phyloP scores from a whole-genome alignment of 345 rosid genomes.

The Excoecaria cochinchinensis region DNA sequence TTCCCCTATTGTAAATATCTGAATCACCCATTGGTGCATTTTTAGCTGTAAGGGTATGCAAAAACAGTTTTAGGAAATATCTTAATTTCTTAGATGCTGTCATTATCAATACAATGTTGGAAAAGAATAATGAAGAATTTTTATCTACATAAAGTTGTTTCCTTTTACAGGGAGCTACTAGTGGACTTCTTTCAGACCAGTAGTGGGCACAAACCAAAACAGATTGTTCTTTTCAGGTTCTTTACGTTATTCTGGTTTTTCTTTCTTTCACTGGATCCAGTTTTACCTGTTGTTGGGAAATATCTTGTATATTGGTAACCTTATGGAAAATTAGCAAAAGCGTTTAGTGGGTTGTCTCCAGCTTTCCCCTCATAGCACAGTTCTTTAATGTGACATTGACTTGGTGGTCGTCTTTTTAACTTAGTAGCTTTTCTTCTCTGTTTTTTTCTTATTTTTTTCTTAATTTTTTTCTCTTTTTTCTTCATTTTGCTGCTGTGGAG shows the following conservation, averaged over 20 bases:
- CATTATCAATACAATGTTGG: not conserved
- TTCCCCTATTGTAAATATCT: not conserved
- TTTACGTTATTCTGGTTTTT: not conserved
- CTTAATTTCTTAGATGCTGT: not conserved
- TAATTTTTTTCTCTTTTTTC: too few species aligned
- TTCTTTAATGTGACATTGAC: not conserved
- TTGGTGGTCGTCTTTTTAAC: not conserved
- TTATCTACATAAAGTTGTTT: constrained; percentile 13
- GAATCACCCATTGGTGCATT: not conserved
- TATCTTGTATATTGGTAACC: not conserved
- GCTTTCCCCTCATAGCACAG: not conserved
- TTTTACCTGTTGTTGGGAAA: not conserved
- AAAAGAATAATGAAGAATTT: not conserved
- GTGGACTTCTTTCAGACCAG: constrained; percentile 64
- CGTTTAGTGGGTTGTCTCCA: not conserved
- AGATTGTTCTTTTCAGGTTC: constrained; percentile 83
- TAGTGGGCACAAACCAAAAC: constrained; percentile 54
- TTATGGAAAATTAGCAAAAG: not conserved
- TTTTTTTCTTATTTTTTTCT: too few species aligned
- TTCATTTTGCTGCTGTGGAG: not conserved
- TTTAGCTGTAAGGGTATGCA: not conserved
- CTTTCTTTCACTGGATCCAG: not conserved
- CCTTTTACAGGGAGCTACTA: constrained; percentile 58
- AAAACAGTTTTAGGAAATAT: not conserved
- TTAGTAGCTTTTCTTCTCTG: not conserved